phyloP scores from a whole-genome alignment of 306 rosid genomes.

The Cicer arietinum region DNA sequence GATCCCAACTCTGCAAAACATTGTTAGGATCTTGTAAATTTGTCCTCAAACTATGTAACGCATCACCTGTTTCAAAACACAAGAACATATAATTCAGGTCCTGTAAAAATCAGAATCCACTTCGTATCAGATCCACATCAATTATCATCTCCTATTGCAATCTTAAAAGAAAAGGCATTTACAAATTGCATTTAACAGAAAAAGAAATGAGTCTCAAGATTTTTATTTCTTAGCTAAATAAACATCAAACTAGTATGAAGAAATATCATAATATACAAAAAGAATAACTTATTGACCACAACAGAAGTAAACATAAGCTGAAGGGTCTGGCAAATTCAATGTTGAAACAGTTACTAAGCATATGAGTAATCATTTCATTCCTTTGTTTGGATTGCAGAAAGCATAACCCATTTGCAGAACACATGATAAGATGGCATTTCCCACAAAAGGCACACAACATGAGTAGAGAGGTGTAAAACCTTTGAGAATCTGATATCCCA shows the following conservation, averaged over 20 bases:
- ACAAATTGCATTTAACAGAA: constrained; percentile 10
- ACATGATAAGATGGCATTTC: constrained; percentile 36
- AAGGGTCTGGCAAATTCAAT: constrained; percentile 29
- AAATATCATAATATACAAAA: no score
- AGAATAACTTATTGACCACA: neutral
- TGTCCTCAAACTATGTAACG: constrained; percentile 88
- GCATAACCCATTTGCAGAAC: constrained; percentile 32
- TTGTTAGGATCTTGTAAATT: constrained; percentile 91
- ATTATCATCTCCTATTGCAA: constrained; percentile 15
- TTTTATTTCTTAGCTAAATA: neutral
- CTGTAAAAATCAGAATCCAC: constrained; percentile 9
- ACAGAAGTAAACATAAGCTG: constrained; percentile 6
- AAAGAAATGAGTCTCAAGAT: neutral
- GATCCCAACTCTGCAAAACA: constrained; percentile 99
- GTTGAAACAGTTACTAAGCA: constrained; percentile 23
- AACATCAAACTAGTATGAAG: neutral
- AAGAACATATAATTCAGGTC: constrained; percentile 44
- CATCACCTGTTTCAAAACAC: constrained; percentile 76
- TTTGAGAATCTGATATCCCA: constrained; percentile 2
- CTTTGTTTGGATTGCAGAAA: constrained; percentile 19
- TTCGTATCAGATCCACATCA: constrained; percentile 9
- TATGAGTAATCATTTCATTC: constrained; percentile 20
- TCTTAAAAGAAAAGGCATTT: neutral
- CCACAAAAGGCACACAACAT: constrained; percentile 19
- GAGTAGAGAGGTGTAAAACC: constrained; percentile 30